Percentiles rank a stretch among this genome's conserved stretches.
These are phyloP conservation scores for Penicillium paradoxum DNA, from an alignment of 495 filamentous ascomycete species.

Conservation along the genomic window DNA sequence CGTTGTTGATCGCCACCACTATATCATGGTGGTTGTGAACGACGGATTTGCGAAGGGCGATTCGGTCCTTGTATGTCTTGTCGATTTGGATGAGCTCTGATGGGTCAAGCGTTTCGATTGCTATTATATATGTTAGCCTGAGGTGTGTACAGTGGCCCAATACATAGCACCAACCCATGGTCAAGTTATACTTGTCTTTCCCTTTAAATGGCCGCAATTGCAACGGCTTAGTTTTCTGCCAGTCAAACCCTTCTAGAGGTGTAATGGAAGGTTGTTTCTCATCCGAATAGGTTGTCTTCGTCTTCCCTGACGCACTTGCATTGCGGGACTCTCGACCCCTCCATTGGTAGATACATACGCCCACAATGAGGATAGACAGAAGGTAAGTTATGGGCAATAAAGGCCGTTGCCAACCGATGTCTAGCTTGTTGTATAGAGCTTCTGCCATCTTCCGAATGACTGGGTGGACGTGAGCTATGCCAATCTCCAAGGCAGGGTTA, in stretches of 20 bases:
- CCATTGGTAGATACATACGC: not conserved
- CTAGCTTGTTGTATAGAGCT: not conserved
- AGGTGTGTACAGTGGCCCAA: not conserved
- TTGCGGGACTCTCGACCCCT: not conserved
- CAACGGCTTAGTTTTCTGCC: constrained; percentile 51
- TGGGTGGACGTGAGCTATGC: not conserved
- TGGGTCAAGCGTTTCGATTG: constrained; percentile 47
- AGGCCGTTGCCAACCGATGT: not conserved
- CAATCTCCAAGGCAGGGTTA: not conserved
- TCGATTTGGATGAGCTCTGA: constrained; percentile 64
- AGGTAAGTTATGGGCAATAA: not conserved
- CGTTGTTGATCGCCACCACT: constrained; percentile 36
- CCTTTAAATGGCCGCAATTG: constrained; percentile 56
- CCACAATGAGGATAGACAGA: not conserved
- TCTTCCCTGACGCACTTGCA: not conserved
- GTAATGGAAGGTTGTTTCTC: constrained; percentile 35
- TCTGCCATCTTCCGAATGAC: not conserved
- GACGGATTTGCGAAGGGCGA: constrained; percentile 48
- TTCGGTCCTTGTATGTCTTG: constrained; percentile 54
- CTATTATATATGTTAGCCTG: constrained; percentile 15
- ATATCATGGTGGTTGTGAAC: constrained; percentile 45
- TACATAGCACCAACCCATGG: constrained; percentile 53
- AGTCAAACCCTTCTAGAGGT: constrained; percentile 56
- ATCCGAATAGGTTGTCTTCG: not conserved
- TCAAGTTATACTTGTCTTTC: constrained; percentile 65